phyloP scores from a whole-genome alignment of 768 basidiomycete genomes.

The Mycena crocata region DNA sequence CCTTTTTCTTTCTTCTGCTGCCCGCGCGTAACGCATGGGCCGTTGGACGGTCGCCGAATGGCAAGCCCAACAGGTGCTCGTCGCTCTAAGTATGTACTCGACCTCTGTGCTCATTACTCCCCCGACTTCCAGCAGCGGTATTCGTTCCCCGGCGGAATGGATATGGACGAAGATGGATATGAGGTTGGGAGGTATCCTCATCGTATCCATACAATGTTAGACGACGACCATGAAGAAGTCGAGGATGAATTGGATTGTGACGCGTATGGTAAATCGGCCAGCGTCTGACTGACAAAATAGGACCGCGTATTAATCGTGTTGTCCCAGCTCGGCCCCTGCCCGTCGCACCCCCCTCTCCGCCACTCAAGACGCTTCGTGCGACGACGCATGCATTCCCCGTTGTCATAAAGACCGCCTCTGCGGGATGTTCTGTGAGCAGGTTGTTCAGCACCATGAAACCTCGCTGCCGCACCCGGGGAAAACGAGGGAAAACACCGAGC shows the following conservation, averaged over 20 bases:
- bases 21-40: conserved; percentile 8
- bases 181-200: neutral
- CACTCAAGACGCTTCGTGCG: neutral
- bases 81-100: neutral
- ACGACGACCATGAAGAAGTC: neutral
- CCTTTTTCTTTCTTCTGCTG: conserved; percentile 3
- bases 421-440: neutral
- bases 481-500: neutral
- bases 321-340: too few species aligned
- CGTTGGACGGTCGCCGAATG: conserved; percentile 23
- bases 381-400: neutral
- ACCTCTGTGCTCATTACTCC: neutral
- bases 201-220: neutral
- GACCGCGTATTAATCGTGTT: too few species aligned
- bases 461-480: conserved; percentile 3
- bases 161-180: neutral
- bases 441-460: neutral
- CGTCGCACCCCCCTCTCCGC: conserved; percentile 4
- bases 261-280: conserved; percentile 10
- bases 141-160: conserved; percentile 5
- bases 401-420: neutral
- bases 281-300: too few species aligned
- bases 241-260: conserved; percentile 2
- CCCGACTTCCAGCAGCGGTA: neutral
- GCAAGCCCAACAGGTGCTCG: conserved; percentile 23